Evolutionary conservation across 192 early-diverging fungal species (phyloP), one percentile per base, ranked within the genome.

Genomic region (Rhizophagus clarus): DNA sequence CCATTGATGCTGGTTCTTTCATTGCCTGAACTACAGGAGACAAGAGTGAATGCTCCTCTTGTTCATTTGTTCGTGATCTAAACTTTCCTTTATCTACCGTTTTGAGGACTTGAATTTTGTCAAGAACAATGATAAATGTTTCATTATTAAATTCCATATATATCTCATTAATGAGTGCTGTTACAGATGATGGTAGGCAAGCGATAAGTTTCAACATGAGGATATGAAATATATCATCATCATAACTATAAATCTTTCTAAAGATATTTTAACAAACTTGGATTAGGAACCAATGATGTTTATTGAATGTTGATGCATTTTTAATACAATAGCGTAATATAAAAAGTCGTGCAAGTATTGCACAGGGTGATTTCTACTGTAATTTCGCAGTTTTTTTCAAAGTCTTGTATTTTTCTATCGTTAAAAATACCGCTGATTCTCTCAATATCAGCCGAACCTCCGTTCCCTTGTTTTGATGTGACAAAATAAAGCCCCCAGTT

Each of bases 401-500:
- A 34, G 9, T 71, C 69, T n/a, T 71, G 9, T 42, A 15, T 45
- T 5, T n/a, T 26, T 26, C 5, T 63, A 0, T n/a, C 26, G 10
- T 29, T 22, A 63, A 63, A 28, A 29, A 15, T 15, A 49, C 42
- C 51, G 22, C 11, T 5, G 11, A 72, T 56, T 72, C 3, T 40
- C 24, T 51, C 45, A 28, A 72, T 72, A 29, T 72, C 40, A 26
- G 37, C 28, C 45, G 71, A 72, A 24, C 42, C 71, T 51, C 37
- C 71, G 15, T 72, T 72, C 45, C 37, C 71, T 47, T 72, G 3
- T n/a, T 6, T 12, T 49, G 71, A 42, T 49, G 71, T 15, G 8
- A 45, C 40, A 71, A 71, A 71, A 24, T 72, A 72, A 72, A 42
- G 31, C 24, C 71, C 71, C 71, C 71, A 72, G 28, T 32, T 51